A percentile compares a stretch with the other conserved stretches of the same genome.
These are phyloP conservation scores for Alloteropsis angusta DNA, from an alignment of 202 grass and related monocot species.

Conservation along the genomic window DNA sequence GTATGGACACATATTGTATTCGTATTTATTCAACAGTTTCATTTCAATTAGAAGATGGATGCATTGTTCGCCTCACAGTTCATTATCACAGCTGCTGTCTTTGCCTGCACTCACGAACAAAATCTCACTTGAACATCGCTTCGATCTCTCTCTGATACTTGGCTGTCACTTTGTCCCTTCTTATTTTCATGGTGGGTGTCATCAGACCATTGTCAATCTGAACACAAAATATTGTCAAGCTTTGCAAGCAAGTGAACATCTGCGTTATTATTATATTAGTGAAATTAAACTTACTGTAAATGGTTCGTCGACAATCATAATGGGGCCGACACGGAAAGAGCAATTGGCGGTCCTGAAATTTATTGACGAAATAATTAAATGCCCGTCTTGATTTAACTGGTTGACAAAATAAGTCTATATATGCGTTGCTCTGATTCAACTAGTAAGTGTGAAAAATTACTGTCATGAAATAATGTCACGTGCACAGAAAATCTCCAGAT, in stretches of 20 bases:
- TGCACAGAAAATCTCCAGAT: not conserved
- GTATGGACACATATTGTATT: not conserved
- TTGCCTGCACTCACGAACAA: not conserved
- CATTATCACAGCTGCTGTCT: not conserved
- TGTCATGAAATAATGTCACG: not conserved
- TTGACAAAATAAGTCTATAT: too few species aligned
- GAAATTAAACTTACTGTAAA: slow-evolving; percentile 57
- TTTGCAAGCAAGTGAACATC: not conserved
- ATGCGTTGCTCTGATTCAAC: too few species aligned
- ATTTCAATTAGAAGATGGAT: not conserved
- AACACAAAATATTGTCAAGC: not conserved
- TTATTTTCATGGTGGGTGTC: slow-evolving; percentile 94
- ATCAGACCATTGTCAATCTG: slow-evolving; percentile 88
- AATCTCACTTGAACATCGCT: slow-evolving; percentile 48
- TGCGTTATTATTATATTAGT: not conserved
- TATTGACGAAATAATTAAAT: not conserved
- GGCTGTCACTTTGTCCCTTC: slow-evolving; percentile 57
- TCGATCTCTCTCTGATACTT: slow-evolving; percentile 59
- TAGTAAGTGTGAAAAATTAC: not conserved
- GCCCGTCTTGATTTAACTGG: not conserved
- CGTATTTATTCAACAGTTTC: not conserved
- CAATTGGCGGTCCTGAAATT: slow-evolving; percentile 48
- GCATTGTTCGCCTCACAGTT: not conserved
- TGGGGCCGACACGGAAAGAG: slow-evolving; percentile 69
- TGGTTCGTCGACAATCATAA: slow-evolving; percentile 61